Evolutionary conservation across 305 asterid genomes (phyloP), one percentile per base, ranked within the genome.

Genomic region (Solanum hybrid): DNA sequence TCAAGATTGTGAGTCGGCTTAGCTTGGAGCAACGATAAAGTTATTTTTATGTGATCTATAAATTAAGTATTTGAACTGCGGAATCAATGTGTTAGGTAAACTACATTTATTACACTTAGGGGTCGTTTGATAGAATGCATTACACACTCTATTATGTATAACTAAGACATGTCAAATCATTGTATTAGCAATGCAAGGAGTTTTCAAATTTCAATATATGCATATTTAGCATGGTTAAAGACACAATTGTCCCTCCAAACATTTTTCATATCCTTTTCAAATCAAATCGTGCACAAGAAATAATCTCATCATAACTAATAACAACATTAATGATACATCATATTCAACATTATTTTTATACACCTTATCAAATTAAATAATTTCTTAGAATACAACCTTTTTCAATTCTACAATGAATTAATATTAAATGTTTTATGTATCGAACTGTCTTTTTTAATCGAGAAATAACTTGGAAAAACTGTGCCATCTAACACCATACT

Each of bases 321-420:
- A 18, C 2, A 57, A 18, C 0, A 18, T 57, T 57, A 1, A 0
- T 8, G 10, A 6, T 61, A 20, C 12, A 61, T 8, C 26, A 3
- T 8, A 61, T 61, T 61, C 5, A 61, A 61, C 0, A 61, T 20
- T 61, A 61, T 20, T 20, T 20, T 8, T 61, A 61, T 61, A 61
- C 0, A 61, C 1, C 7, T 4, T n/a, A n/a, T 0, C 6, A n/a
- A n/a, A 67, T n/a, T 6, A 18, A 6, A 51, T 6, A 1, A 67
- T 10, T 0, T 0, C 29, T 9, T 67, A 67, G 4, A n/a, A 2
- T n/a, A 67, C 12, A 4, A n/a, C 1, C 14, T 4, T 67, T 67
- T 3, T 67, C 6, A 67, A n/a, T 67, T n/a, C 13, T 64, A 64
- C 1, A 2, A 20, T 61, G 2, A 10, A 64, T 16, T 1, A 16